Percentiles rank a stretch among this genome's conserved stretches.
phyloP scores from a whole-genome alignment of 2,329 filamentous ascomycete genomes.

The Akanthomyces uredinophilus region DNA sequence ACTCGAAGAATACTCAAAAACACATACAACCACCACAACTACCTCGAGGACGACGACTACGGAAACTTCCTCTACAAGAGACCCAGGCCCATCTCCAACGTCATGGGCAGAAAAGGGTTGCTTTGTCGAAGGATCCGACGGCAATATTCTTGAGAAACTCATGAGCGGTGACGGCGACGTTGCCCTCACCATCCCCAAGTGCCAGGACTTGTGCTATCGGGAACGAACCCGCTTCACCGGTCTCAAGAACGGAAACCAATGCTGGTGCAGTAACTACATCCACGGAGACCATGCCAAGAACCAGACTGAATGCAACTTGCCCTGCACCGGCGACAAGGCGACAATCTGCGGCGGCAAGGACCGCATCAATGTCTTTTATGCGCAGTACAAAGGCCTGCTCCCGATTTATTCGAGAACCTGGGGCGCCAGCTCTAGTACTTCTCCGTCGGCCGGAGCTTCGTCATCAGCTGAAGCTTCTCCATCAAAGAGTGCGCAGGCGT shows the following conservation, averaged over 20 bases:
- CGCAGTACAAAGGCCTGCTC: background rate
- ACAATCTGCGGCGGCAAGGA: constrained; percentile 19
- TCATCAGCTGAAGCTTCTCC: no score
- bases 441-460: background rate
- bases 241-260: constrained; percentile 19
- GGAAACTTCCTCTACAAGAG: constrained; percentile 12
- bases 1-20: background rate
- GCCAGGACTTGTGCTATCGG: constrained; percentile 21
- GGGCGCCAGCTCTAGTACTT: background rate
- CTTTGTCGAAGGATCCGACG: constrained; percentile 30
- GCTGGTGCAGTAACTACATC: constrained; percentile 19
- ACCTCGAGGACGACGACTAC: constrained; percentile 7
- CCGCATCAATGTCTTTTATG: constrained; percentile 17
- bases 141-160: constrained; percentile 26
- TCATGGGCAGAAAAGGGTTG: constrained; percentile 29
- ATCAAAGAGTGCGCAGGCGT: no score
- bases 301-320: constrained; percentile 16
- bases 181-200: constrained; percentile 26
- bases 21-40: constrained; percentile 12
- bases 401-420: background rate
- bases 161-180: constrained; percentile 22
- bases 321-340: constrained; percentile 17
- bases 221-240: constrained; percentile 3
- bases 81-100: constrained; percentile 17
- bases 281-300: constrained; percentile 14